A percentile compares a stretch with the other conserved stretches of the same genome.
phyloP scores from a whole-genome alignment of 2,329 filamentous ascomycete genomes.

The Corynespora cassiicola region DNA sequence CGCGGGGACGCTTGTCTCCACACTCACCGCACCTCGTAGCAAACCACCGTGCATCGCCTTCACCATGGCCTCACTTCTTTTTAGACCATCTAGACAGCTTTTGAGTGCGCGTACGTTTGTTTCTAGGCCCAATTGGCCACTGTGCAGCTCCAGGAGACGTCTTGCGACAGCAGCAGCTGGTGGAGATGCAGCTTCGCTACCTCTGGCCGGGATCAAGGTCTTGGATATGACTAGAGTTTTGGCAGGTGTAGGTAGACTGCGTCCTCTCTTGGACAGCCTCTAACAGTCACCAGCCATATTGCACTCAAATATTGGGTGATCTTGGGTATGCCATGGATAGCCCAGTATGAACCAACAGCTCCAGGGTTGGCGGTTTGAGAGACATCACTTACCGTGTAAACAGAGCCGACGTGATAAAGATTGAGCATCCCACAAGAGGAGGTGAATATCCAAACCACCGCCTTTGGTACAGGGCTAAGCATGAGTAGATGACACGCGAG shows the following conservation, averaged over 20 bases:
- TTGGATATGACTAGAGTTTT: constrained; percentile 97
- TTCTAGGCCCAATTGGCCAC: constrained; percentile 19
- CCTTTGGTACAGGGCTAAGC: neutral
- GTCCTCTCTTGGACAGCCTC: constrained; percentile 10
- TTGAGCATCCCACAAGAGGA: constrained; percentile 78
- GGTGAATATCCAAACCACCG: constrained; percentile 14
- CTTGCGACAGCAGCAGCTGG: constrained; percentile 50
- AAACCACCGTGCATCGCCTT: constrained; percentile 3
- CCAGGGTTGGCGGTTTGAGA: constrained; percentile 29
- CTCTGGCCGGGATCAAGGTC: constrained; percentile 85
- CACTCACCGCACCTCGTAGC: constrained; percentile 4
- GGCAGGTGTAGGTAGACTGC: constrained; percentile 74
- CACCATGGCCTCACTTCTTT: constrained; percentile 19
- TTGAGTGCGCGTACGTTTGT: too few relatives aligned
- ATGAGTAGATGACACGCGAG: constrained; percentile 82
- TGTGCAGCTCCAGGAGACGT: constrained; percentile 29
- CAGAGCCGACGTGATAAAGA: constrained; percentile 95
- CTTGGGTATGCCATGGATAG: constrained; percentile 72
- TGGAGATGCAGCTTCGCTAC: constrained; percentile 59
- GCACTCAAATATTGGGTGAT: constrained; percentile 95
- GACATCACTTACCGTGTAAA: constrained; percentile 19
- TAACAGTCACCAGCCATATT: constrained; percentile 75
- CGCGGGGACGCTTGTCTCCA: constrained; percentile 12
- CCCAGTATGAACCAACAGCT: constrained; percentile 42
- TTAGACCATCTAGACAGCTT: constrained; percentile 21